These are phyloP conservation scores for Parmelia sp. DNA, from an alignment of 495 filamentous ascomycete genomes.

Conservation along the genomic window DNA sequence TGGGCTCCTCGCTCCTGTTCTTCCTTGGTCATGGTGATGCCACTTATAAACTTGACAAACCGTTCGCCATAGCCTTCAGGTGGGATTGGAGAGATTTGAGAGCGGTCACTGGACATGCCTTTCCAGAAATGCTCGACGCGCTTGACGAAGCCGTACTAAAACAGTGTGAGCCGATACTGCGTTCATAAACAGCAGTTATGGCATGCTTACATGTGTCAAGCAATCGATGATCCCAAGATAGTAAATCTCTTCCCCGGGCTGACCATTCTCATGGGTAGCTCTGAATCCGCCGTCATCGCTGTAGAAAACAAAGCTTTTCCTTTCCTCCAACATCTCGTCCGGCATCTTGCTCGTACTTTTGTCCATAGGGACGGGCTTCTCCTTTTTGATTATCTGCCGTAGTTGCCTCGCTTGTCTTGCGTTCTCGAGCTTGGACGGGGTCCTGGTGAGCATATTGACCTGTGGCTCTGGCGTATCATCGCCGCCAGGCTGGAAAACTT, in stretches of 20 bases:
- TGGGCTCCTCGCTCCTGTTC: constrained; percentile 62
- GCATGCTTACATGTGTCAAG: constrained; percentile 74
- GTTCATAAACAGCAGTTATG: not conserved
- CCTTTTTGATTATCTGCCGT: constrained; percentile 82
- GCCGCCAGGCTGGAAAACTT: constrained; percentile 91
- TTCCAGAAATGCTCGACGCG: constrained; percentile 90
- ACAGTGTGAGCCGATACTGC: constrained; percentile 23
- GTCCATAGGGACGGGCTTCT: constrained; percentile 86
- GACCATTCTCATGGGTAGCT: constrained; percentile 86
- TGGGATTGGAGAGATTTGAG: constrained; percentile 88
- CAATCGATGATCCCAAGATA: constrained; percentile 98
- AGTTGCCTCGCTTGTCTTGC: constrained; percentile 87
- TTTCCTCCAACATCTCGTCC: constrained; percentile 67
- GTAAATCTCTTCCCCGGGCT: constrained; percentile 84
- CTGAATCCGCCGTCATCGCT: constrained; percentile 88
- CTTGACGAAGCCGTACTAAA: constrained; percentile 81
- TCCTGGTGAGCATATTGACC: constrained; percentile 69
- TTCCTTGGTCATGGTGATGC: constrained; percentile 82
- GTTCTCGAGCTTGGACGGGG: constrained; percentile 90
- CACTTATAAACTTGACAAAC: constrained; percentile 86
- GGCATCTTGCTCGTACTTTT: constrained; percentile 81
- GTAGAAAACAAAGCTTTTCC: constrained; percentile 72
- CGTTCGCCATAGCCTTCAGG: constrained; percentile 88
- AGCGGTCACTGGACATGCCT: constrained; percentile 71
- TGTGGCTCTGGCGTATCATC: constrained; percentile 49